Evolutionary conservation across 2,329 filamentous ascomycete species (phyloP).

Genomic region (Penicillium janthinellum): DNA sequence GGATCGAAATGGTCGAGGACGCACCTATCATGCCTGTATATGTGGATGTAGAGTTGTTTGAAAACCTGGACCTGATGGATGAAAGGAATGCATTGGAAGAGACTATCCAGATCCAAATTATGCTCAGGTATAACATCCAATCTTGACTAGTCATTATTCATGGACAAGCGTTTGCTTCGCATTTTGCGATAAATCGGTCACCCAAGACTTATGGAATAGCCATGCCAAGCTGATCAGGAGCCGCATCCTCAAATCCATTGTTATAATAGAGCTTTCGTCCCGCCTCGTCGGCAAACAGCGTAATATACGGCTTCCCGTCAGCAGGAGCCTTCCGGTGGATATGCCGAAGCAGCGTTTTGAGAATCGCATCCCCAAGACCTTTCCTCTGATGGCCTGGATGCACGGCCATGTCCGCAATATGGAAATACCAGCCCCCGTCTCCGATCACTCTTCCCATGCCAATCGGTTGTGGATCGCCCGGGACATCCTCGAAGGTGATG

Average conservation of each 20-base stretch:
- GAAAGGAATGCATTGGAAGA: too few relatives aligned
- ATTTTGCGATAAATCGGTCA: neutral
- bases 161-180: too few relatives aligned
- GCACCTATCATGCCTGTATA: too few relatives aligned
- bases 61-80: too few relatives aligned
- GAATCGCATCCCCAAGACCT: conserved; percentile 51
- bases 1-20: too few relatives aligned
- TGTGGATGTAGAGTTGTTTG: too few relatives aligned
- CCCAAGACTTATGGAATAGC: neutral
- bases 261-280: neutral
- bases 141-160: neutral
- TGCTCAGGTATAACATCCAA: too few relatives aligned
- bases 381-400: conserved; percentile 52
- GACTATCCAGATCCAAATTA: too few relatives aligned
- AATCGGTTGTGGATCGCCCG: conserved; percentile 29
- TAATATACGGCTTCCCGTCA: neutral
- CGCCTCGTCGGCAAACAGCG: neutral
- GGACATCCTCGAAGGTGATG: neutral
- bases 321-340: neutral
- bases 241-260: neutral
- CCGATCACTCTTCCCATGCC: conserved; percentile 56
- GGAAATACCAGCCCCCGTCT: conserved; percentile 56
- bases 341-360: conserved; percentile 34
- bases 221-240: neutral
- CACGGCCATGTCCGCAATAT: conserved; percentile 55